Base-by-base conservation (phyloP, 805 yeast species). In the Sungouiozyma intestinalis region DNA sequence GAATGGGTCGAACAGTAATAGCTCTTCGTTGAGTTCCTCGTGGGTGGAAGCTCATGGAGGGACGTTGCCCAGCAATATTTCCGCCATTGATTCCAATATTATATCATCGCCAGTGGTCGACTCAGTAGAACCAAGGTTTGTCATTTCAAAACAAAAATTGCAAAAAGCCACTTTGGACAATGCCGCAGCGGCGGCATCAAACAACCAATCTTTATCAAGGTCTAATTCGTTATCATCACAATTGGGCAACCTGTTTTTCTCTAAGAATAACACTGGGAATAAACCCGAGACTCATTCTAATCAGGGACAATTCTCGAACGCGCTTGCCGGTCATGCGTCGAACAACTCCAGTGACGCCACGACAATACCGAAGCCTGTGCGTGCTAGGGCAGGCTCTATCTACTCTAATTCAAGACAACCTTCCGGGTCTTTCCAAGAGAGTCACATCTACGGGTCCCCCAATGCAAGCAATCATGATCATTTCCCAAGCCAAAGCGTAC, bases 101-200 rank as follows among this genome's bases (percentile, higher is more conserved):
- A 76, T 83, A 43, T 78, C 77, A 41, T 81, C 88, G 0, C 92
- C 92, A 3, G 74, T 71, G 40, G 82, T 82, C 4, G 67, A 71
- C 14, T 71, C 77, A 27, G 78, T 87, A n/a, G 96, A 86, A 56
- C 83, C 94, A 14, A 71, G 95, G 35, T 86, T 87, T 56, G 77
- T 87, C 39, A 81, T 87, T 33, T 83, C 94, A 9, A 77, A 85
- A 53, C 92, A 81, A 46, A 74, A 83, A 42, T 46, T 62, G 11
- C 64, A 61, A 39, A 60, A 55, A 40, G 49, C 56, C 3, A 49
- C 62, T 2, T 41, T 39, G 38, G 55, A 55, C 36, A 57, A 53
- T 44, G 46, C 54, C 15, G 20, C 38, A 14, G 27, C 18, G 16
- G 33, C 39, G 11, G 16, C 8, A 15, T 36, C 32, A 35, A 36